A percentile compares a stretch with the other conserved stretches of the same genome.
Evolutionary conservation across 2,329 filamentous ascomycete genomes (phyloP).

Genomic region (Pseudogymnoascus sp.): DNA sequence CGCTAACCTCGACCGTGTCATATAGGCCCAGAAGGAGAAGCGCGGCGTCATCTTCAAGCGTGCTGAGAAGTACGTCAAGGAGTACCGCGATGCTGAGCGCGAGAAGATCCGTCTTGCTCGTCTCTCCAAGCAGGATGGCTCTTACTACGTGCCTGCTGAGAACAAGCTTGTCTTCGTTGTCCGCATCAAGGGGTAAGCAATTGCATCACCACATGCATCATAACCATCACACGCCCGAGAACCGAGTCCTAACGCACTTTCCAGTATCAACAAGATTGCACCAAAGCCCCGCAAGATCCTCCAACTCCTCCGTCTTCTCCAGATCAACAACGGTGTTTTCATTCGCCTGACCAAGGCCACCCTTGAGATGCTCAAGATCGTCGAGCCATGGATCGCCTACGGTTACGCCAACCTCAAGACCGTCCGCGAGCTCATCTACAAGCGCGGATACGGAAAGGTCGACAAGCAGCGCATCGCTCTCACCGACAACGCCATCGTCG

Average conservation of each 20-base stretch:
- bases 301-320: slow-evolving; percentile 96
- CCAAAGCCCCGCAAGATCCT: slow-evolving; percentile 99
- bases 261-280: slow-evolving; percentile 99
- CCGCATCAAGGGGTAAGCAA: slow-evolving; percentile 87
- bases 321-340: slow-evolving; percentile 99
- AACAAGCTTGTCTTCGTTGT: slow-evolving; percentile 95
- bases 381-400: slow-evolving; percentile 98
- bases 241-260: slow-evolving; percentile 15
- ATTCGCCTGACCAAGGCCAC: slow-evolving; percentile 97
- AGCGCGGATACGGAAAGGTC: slow-evolving; percentile 98
- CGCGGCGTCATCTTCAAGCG: slow-evolving; percentile 98
- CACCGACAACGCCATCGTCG: slow-evolving; percentile 96
- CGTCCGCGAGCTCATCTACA: slow-evolving; percentile 98
- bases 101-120: slow-evolving; percentile 94
- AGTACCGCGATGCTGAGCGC: slow-evolving; percentile 96
- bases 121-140: slow-evolving; percentile 82
- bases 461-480: slow-evolving; percentile 96
- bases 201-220: not conserved
- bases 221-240: not conserved
- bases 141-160: slow-evolving; percentile 91
- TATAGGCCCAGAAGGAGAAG: slow-evolving; percentile 96
- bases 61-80: slow-evolving; percentile 98
- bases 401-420: slow-evolving; percentile 99
- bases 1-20: slow-evolving; percentile 33
- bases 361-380: slow-evolving; percentile 91